Conservation (phyloP, 192 early-diverging fungal genomes). For the Entophlyctis luteolus region DNA sequence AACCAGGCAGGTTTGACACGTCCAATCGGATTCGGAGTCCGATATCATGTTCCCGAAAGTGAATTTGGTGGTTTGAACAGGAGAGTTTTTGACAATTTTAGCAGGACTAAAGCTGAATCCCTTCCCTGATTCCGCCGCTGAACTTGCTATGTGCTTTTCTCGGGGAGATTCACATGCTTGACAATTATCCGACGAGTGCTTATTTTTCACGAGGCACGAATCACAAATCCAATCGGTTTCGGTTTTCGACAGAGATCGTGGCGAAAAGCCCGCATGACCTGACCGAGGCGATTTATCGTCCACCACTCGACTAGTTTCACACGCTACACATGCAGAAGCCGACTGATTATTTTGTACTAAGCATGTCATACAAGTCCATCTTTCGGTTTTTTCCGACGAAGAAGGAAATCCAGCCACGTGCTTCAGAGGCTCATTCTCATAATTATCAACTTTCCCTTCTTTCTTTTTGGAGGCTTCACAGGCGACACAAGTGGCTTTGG, state of each 20-base stretch:
- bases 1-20: constrained; percentile 16
- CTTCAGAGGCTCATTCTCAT: too few relatives aligned
- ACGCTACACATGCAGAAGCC: constrained; percentile 12
- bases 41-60: too few relatives aligned
- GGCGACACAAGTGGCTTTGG: background rate
- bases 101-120: background rate
- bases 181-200: too few relatives aligned
- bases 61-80: background rate
- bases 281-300: background rate
- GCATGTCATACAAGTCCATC: constrained; percentile 14
- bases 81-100: background rate
- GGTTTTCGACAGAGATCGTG: too few relatives aligned
- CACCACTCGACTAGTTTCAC: constrained; percentile 15
- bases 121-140: too few relatives aligned
- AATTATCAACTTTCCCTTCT: background rate
- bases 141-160: too few relatives aligned
- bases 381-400: background rate
- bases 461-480: background rate
- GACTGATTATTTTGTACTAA: constrained; percentile 6
- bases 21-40: background rate
- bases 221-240: too few relatives aligned
- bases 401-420: background rate
- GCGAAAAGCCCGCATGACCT: background rate
- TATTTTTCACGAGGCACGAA: too few relatives aligned
- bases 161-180: too few relatives aligned